Evolutionary conservation across 2,329 filamentous ascomycete species (phyloP).

Genomic region (Hypoxylon rubiginosum): DNA sequence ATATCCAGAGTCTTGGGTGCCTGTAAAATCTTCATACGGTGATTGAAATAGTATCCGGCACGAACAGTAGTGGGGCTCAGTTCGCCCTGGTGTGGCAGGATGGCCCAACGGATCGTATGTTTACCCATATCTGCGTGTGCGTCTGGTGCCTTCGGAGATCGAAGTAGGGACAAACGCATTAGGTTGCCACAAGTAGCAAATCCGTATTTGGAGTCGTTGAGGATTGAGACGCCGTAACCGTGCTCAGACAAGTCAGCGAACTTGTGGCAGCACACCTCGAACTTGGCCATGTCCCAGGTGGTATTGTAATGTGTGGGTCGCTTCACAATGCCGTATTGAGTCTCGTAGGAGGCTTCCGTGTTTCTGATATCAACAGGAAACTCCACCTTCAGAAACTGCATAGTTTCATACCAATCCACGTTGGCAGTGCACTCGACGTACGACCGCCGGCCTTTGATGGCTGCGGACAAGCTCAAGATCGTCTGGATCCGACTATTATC

Average conservation of each 20-base stretch:
- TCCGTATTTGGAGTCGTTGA: slow-evolving; percentile 97
- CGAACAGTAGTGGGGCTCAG: slow-evolving; percentile 81
- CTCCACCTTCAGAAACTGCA: slow-evolving; percentile 98
- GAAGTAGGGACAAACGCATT: slow-evolving; percentile 89
- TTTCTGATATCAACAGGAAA: slow-evolving; percentile 94
- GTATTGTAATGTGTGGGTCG: slow-evolving; percentile 99
- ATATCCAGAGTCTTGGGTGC: slow-evolving; percentile 52
- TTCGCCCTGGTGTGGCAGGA: slow-evolving; percentile 83
- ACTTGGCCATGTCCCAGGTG: slow-evolving; percentile 96
- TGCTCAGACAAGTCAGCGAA: slow-evolving; percentile 92
- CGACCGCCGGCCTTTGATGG: slow-evolving; percentile 73
- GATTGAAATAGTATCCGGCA: slow-evolving; percentile 92
- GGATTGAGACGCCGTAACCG: slow-evolving; percentile 89
- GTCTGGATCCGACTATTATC: slow-evolving; percentile 88
- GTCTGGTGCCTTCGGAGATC: slow-evolving; percentile 92
- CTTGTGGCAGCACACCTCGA: slow-evolving; percentile 96
- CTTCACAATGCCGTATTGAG: slow-evolving; percentile 88
- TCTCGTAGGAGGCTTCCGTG: slow-evolving; percentile 95
- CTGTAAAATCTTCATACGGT: slow-evolving; percentile 73
- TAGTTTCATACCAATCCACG: slow-evolving; percentile 97
- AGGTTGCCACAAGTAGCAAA: slow-evolving; percentile 90
- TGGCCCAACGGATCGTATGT: slow-evolving; percentile 89
- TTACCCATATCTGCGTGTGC: slow-evolving; percentile 93
- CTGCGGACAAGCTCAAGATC: slow-evolving; percentile 82
- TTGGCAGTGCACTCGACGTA: slow-evolving; percentile 84